Evolutionary conservation across 2,329 filamentous ascomycete species (phyloP).

Genomic region (Dothistroma septosporum): DNA sequence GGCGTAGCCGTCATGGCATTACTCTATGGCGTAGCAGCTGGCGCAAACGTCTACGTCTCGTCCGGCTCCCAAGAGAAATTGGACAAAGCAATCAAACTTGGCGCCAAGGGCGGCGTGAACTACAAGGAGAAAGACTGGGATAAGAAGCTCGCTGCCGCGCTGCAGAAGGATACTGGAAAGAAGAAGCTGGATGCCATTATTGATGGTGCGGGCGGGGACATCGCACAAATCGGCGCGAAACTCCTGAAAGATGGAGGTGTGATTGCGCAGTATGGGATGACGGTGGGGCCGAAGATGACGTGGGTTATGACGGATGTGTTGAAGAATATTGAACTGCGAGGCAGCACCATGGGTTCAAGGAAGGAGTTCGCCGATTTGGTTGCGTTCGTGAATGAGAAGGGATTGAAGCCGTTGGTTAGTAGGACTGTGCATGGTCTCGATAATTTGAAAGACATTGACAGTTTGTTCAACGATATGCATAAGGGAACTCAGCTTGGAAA

Average conservation of each 20-base stretch:
- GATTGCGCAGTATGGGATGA: constrained; percentile 91
- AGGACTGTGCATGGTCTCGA: constrained; percentile 64
- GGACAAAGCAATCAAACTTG: constrained; percentile 63
- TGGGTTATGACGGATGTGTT: constrained; percentile 80
- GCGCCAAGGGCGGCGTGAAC: constrained; percentile 74
- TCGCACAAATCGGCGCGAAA: constrained; percentile 64
- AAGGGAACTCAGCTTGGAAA: constrained; percentile 86
- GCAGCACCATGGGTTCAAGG: constrained; percentile 86
- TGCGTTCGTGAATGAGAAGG: constrained; percentile 67
- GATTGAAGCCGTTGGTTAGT: constrained; percentile 74
- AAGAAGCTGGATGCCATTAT: constrained; percentile 76
- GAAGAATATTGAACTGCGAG: constrained; percentile 80
- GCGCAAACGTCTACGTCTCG: constrained; percentile 77
- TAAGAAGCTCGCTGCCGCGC: constrained; percentile 59
- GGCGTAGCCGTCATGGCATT: constrained; percentile 82
- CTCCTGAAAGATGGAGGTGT: constrained; percentile 77
- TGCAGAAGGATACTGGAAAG: constrained; percentile 56
- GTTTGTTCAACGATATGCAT: constrained; percentile 83
- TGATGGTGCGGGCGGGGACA: constrained; percentile 84
- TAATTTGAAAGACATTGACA: constrained; percentile 73
- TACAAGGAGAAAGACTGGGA: constrained; percentile 82
- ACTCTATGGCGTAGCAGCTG: constrained; percentile 70
- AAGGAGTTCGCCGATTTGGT: constrained; percentile 92
- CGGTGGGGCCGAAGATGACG: constrained; percentile 75
- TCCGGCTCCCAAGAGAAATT: constrained; percentile 73